Percentiles rank a stretch among this genome's conserved stretches.
These are phyloP conservation scores for Teratosphaeria gauchensis DNA, from an alignment of 2,329 filamentous ascomycete genomes.

Conservation along the genomic window DNA sequence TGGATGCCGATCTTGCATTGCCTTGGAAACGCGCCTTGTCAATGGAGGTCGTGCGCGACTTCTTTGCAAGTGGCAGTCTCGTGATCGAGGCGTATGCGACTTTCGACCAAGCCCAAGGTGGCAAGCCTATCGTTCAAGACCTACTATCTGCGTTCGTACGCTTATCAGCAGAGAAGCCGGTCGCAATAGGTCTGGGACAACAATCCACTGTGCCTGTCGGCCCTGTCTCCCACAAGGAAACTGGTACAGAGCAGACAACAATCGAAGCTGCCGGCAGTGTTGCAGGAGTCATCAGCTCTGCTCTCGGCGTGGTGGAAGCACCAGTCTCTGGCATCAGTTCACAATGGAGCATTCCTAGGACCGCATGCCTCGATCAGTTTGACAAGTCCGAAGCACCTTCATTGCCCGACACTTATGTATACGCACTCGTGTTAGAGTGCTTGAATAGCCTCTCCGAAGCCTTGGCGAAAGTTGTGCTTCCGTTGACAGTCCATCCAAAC, in stretches of 20 bases:
- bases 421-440: conserved; percentile 78
- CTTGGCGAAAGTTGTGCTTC: conserved; percentile 84
- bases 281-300: conserved; percentile 72
- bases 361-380: conserved; percentile 84
- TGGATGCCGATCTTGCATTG: conserved; percentile 71
- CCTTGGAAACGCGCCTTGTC: conserved; percentile 83
- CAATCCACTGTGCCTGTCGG: conserved; percentile 74
- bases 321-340: conserved; percentile 69
- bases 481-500: conserved; percentile 58
- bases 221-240: conserved; percentile 46
- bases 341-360: conserved; percentile 81
- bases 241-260: conserved; percentile 69
- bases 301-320: conserved; percentile 55
- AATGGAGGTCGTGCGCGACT: conserved; percentile 79
- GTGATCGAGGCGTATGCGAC: conserved; percentile 69
- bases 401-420: conserved; percentile 88
- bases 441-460: conserved; percentile 86
- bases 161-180: conserved; percentile 81
- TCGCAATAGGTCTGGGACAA: conserved; percentile 76
- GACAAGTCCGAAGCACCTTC: conserved; percentile 79
- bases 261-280: conserved; percentile 73
- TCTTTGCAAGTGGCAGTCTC: conserved; percentile 72
- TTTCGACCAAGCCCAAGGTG: conserved; percentile 64
- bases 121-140: conserved; percentile 69
- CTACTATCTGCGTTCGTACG: conserved; percentile 85